Conservation (phyloP, 805 yeast species). For the Monosporozyma siamensis region DNA sequence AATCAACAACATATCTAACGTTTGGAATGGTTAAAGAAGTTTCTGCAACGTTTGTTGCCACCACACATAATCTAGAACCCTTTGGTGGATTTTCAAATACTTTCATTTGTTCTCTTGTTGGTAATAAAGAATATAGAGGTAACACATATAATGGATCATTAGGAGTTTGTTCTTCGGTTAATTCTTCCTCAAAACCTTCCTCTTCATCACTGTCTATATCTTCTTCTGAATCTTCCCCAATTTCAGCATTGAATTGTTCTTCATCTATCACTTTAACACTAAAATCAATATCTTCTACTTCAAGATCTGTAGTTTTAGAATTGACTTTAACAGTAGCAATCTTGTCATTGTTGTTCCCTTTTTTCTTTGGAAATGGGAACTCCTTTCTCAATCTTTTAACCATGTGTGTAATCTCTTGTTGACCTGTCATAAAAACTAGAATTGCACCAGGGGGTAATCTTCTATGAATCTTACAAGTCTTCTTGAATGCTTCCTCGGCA, state of each 20-base stretch:
- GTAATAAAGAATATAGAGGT: conserved; percentile 84
- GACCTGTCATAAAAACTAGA: conserved; percentile 86
- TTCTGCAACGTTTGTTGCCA: conserved; percentile 97
- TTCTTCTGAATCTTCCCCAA: conserved; percentile 27
- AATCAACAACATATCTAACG: conserved; percentile 86
- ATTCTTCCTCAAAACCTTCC: conserved; percentile 57
- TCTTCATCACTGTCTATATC: conserved; percentile 43
- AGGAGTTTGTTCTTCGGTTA: conserved; percentile 61
- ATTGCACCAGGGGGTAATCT: conserved; percentile 91
- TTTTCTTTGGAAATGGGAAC: conserved; percentile 43
- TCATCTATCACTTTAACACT: conserved; percentile 37
- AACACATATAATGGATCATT: conserved; percentile 79
- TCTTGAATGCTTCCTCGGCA: conserved; percentile 75
- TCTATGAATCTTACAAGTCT: conserved; percentile 78
- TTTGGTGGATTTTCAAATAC: conserved; percentile 80
- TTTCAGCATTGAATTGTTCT: conserved; percentile 30
- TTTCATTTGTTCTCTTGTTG: conserved; percentile 92
- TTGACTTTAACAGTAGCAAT: conserved; percentile 40
- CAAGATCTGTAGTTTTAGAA: conserved; percentile 57
- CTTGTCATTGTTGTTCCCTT: conserved; percentile 24
- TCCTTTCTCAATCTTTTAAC: conserved; percentile 60
- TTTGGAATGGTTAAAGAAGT: conserved; percentile 96
- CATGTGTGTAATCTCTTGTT: conserved; percentile 73
- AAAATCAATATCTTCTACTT: conserved; percentile 83
- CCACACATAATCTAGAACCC: conserved; percentile 80